Base-by-base conservation (phyloP, 2,329 filamentous ascomycete species). In the Botryotinia narcissicola region DNA sequence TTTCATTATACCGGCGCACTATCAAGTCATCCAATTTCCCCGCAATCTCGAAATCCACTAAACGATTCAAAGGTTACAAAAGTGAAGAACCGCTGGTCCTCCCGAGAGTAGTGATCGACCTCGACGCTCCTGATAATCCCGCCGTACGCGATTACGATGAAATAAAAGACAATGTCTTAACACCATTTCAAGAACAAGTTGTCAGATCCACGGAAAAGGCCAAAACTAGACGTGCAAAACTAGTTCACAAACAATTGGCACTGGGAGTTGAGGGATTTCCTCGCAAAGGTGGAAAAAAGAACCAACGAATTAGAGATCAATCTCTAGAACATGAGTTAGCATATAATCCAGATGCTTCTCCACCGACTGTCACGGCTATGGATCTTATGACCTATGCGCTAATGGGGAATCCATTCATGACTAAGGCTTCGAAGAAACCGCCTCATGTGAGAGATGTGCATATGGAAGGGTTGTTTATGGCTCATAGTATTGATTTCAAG, bases 51-150 rank as follows among this genome's bases (percentile, higher is more conserved):
- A 72, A 59, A 48, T 18, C 32, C 29, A 40, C 61, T 20, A 75
- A 32, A 72, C 73, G 77, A 75, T 75, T 60, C 69, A 73, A 68
- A 20, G 51, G 48, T 67, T 70, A 68, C 1, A 61, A 70, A 35
- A 63, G 59, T 48, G 25, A 29, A 22, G 74, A 77, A 61, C 76
- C 78, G 70, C 74, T 76, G 74, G 78, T 84, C 37, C 80, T 86
- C 59, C 83, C 85, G 20, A 71, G 82, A 29, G 75, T 85, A 18
- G 78, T 88, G 4, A 82, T 89, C 57, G 86, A 89, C 73, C 85
- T 89, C 57, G 87, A 89, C 75, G 84, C 85, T 62, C 83, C 85
- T 74, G 82, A 84, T 32, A 84, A 78, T 75, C 80, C 78, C 1
- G 79, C 82, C 64, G 86, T 88, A 57, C 70, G 60, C 46, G 46